Evolutionary conservation across 2,329 filamentous ascomycete species (phyloP).

Genomic region (Alternaria conjuncta): DNA sequence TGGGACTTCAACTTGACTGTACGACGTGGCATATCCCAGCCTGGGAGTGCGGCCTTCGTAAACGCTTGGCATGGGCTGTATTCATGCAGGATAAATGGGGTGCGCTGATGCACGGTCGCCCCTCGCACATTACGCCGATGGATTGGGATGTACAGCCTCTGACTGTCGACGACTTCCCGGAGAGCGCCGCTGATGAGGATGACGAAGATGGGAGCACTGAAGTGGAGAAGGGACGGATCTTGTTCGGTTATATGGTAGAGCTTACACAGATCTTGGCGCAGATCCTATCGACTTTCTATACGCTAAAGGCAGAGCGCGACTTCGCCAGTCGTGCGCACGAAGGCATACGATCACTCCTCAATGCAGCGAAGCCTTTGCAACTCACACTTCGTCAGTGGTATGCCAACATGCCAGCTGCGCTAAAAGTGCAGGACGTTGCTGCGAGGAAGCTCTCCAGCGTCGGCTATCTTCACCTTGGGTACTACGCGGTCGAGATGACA

Average conservation of each 20-base stretch:
- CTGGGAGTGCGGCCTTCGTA: constrained; percentile 68
- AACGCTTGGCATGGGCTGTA: constrained; percentile 68
- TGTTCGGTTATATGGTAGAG: constrained; percentile 61
- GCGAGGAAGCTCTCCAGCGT: constrained; percentile 34
- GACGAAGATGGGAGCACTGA: constrained; percentile 44
- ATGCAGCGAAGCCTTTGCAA: constrained; percentile 61
- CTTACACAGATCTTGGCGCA: constrained; percentile 60
- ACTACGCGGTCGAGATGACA: constrained; percentile 56
- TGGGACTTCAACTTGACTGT: constrained; percentile 61
- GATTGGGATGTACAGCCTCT: constrained; percentile 63
- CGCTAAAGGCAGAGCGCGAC: constrained; percentile 55
- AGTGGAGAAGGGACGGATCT: constrained; percentile 43
- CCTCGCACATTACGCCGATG: constrained; percentile 59
- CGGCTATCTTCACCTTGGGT: constrained; percentile 55
- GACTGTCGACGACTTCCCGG: constrained; percentile 54
- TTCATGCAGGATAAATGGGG: constrained; percentile 72
- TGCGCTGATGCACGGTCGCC: constrained; percentile 63
- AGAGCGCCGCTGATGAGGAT: constrained; percentile 41
- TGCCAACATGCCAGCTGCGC: constrained; percentile 53
- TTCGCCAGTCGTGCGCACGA: constrained; percentile 50
- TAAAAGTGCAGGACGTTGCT: constrained; percentile 57
- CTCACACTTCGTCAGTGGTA: constrained; percentile 62
- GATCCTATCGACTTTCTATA: constrained; percentile 61
- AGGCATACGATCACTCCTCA: constrained; percentile 58
- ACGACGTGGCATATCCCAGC: constrained; percentile 66